These are phyloP conservation scores for Argentina anserina DNA, from an alignment of 306 rosid genomes.

Conservation along the genomic window DNA sequence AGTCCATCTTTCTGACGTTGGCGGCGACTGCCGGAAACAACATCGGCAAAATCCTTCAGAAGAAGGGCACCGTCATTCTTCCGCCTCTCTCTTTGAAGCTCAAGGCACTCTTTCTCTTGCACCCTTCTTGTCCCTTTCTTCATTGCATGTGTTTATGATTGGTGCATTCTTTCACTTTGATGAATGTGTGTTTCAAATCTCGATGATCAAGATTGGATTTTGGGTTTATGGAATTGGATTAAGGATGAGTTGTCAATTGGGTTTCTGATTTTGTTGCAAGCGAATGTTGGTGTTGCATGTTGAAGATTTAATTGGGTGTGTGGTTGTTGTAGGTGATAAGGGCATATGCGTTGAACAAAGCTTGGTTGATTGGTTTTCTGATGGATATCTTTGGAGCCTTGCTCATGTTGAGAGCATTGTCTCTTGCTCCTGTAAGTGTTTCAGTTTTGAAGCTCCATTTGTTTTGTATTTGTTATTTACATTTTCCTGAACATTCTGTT, in stretches of 20 bases:
- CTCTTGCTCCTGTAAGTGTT: slow-evolving; percentile 89
- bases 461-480: neutral
- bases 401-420: slow-evolving; percentile 85
- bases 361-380: slow-evolving; percentile 79
- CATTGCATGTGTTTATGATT: neutral
- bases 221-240: slow-evolving; percentile 1
- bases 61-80: slow-evolving; percentile 93
- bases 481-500: neutral
- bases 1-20: slow-evolving; percentile 71
- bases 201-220: neutral
- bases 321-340: slow-evolving; percentile 65
- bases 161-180: neutral
- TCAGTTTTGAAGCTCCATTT: neutral
- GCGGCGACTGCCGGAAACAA: slow-evolving; percentile 97
- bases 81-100: slow-evolving; percentile 90
- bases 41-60: slow-evolving; percentile 92
- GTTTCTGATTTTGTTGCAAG: neutral
- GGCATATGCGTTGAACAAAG: slow-evolving; percentile 76
- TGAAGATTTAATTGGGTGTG: slow-evolving; percentile 1
- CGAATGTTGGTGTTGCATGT: neutral
- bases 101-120: slow-evolving; percentile 40
- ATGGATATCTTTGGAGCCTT: slow-evolving; percentile 95
- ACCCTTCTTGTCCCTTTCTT: neutral
- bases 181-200: neutral
- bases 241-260: neutral